phyloP scores from a whole-genome alignment of 2,329 filamentous ascomycete genomes.

The Laburnicola sp. region DNA sequence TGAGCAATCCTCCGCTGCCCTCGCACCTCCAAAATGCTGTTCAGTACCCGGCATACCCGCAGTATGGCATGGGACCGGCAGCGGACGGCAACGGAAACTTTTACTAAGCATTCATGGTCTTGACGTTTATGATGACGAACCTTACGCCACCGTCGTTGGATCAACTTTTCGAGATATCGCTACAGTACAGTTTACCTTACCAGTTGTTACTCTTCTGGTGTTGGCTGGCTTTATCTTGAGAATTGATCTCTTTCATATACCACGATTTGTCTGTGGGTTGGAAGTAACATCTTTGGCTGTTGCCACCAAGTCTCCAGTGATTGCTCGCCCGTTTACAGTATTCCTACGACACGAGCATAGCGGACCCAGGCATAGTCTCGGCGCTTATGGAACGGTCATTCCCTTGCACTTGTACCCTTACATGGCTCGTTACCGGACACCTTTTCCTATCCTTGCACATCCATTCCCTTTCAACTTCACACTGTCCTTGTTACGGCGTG shows the following conservation, averaged over 20 bases:
- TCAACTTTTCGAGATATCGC: conserved; percentile 19
- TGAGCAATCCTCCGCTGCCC: conserved; percentile 44
- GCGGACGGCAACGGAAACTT: conserved; percentile 52
- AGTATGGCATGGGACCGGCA: conserved; percentile 44
- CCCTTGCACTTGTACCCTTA: conserved; percentile 12
- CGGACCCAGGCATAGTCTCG: conserved; percentile 39
- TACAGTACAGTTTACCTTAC: conserved; percentile 26
- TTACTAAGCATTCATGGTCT: too few species aligned
- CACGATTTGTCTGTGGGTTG: conserved; percentile 28
- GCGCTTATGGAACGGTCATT: conserved; percentile 26
- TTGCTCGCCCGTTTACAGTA: conserved; percentile 42
- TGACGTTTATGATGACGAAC: conserved; percentile 54
- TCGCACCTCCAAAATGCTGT: conserved; percentile 44
- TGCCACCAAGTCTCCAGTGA: conserved; percentile 19
- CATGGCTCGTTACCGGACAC: too few species aligned
- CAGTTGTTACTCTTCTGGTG: conserved; percentile 28
- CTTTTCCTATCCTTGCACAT: not conserved
- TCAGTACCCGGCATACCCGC: conserved; percentile 47
- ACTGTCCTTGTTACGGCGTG: not conserved
- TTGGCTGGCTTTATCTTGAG: conserved; percentile 26
- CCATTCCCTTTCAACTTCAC: not conserved
- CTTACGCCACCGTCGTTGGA: conserved; percentile 44
- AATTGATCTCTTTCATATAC: conserved; percentile 32
- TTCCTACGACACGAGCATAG: conserved; percentile 36
- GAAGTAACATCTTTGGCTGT: conserved; percentile 16